Evolutionary conservation across 2,329 filamentous ascomycete genomes (phyloP).

Genomic region (Arthrobotrys conoides): DNA sequence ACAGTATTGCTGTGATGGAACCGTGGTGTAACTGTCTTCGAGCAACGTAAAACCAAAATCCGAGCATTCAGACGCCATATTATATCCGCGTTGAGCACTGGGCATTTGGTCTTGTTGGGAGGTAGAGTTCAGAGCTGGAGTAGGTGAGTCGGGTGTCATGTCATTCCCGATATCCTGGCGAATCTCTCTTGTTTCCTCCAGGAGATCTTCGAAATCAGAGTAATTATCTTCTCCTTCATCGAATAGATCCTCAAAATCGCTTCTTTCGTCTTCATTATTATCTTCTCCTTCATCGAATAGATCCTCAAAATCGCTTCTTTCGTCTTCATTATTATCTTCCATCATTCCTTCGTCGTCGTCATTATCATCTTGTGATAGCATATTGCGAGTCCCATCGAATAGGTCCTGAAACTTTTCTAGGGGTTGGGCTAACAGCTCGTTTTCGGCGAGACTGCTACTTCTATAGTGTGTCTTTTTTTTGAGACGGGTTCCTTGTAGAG

Average conservation of each 20-base stretch:
- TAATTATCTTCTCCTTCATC: slow-evolving; percentile 51
- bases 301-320: slow-evolving; percentile 53
- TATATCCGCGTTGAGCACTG: background rate
- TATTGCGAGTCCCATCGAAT: slow-evolving; percentile 34
- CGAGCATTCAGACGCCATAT: slow-evolving; percentile 42
- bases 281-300: slow-evolving; percentile 49
- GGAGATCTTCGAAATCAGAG: slow-evolving; percentile 57
- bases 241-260: slow-evolving; percentile 56
- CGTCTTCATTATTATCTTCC: slow-evolving; percentile 7
- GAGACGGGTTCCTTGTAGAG: slow-evolving; percentile 33
- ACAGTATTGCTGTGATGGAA: background rate
- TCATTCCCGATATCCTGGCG: slow-evolving; percentile 8
- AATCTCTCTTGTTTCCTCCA: slow-evolving; percentile 29
- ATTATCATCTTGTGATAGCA: slow-evolving; percentile 35
- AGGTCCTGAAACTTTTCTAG: slow-evolving; percentile 57
- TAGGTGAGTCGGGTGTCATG: slow-evolving; percentile 39
- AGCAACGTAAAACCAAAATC: slow-evolving; percentile 26
- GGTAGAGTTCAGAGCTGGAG: background rate
- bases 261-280: slow-evolving; percentile 36
- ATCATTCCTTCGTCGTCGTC: slow-evolving; percentile 3
- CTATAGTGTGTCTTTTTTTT: slow-evolving; percentile 31
- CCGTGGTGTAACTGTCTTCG: slow-evolving; percentile 21
- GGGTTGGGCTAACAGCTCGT: slow-evolving; percentile 44
- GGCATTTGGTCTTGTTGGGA: background rate
- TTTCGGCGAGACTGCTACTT: slow-evolving; percentile 22